Evolutionary conservation across 352 stramenopile genomes (phyloP), one percentile per base, ranked within the genome.

Genomic region (Discostella stelligera): DNA sequence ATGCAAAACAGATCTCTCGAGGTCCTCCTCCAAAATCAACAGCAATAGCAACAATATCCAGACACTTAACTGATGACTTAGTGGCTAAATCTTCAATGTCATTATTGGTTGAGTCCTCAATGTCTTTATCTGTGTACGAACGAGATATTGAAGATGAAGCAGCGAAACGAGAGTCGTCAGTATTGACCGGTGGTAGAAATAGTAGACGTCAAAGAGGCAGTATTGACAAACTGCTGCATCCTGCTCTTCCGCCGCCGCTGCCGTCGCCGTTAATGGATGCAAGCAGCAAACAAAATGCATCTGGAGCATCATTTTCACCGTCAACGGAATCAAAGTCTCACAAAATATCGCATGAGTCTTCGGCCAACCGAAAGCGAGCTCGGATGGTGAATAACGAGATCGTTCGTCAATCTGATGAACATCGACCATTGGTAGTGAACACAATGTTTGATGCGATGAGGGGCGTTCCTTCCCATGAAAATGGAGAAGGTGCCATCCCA

Each of bases 371-470:
- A 8, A 44, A 44, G 37, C 37, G 37, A 44, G 7, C 3, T 44
- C 37, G 37, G 37, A 44, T 10, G 37, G 13, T 14, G 37, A 44
- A 44, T 44, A 14, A 44, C 13, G 37, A 44, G 37, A 10, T 32
- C 5, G 5, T 13, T 44, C 37, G 13, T 14, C 37, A 10, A 10
- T 14, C 37, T 44, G 7, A 10, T 59, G 37, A 62, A 30, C 67
- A 74, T 63, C 21, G 63, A 52, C 32, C 64, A 23, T 21, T 64
- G 18, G 48, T 20, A 3, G 9, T 52, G n/a, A 49, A 61, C 39
- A 48, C 69, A 62, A 56, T 41, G 20, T 18, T 20, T 8, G 49
- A 50, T 21, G 50, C 11, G 37, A 10, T 44, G 7, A 44, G 37
- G 11, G 37, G 37, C 2, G 11, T 3, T 44, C 37, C 37, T 44